These are phyloP conservation scores for Penicillium egyptiacum DNA, from an alignment of 495 filamentous ascomycete genomes.

Conservation along the genomic window DNA sequence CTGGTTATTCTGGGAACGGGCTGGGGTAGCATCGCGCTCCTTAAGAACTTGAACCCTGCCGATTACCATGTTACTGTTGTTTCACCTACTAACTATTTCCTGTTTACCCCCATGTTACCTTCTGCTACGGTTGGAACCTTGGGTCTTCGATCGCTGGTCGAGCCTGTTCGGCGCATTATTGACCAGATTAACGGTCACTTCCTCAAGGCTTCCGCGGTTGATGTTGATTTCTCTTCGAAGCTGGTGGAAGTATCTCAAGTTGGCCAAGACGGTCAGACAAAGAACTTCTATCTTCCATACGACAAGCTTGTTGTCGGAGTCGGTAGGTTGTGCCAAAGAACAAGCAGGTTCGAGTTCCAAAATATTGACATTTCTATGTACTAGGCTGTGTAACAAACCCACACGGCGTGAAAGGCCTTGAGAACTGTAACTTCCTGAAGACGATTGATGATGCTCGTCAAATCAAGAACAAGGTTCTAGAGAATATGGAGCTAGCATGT, in stretches of 20 bases:
- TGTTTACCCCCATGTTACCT: constrained; percentile 97
- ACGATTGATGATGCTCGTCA: constrained; percentile 84
- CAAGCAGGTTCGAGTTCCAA: not conserved
- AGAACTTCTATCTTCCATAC: constrained; percentile 91
- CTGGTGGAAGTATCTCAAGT: constrained; percentile 81
- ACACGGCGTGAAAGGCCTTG: constrained; percentile 93
- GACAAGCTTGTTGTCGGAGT: constrained; percentile 97
- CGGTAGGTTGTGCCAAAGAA: constrained; percentile 47
- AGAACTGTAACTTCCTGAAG: constrained; percentile 94
- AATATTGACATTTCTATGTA: constrained; percentile 10
- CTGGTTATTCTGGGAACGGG: constrained; percentile 92
- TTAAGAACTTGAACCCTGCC: constrained; percentile 86
- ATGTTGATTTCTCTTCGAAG: constrained; percentile 88
- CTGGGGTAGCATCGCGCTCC: constrained; percentile 89
- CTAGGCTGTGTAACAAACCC: constrained; percentile 84
- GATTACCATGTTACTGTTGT: constrained; percentile 95
- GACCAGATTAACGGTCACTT: constrained; percentile 80
- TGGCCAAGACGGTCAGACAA: constrained; percentile 65
- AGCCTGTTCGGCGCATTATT: constrained; percentile 87
- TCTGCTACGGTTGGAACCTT: constrained; percentile 95
- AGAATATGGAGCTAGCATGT: constrained; percentile 90
- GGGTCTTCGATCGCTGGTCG: constrained; percentile 84
- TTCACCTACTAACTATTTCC: constrained; percentile 91
- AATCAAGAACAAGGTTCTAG: constrained; percentile 87
- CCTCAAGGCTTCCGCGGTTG: constrained; percentile 77